Evolutionary conservation across 192 early-diverging fungal species (phyloP), one percentile per base, ranked within the genome.

Genomic region (Coemansia sp.): DNA sequence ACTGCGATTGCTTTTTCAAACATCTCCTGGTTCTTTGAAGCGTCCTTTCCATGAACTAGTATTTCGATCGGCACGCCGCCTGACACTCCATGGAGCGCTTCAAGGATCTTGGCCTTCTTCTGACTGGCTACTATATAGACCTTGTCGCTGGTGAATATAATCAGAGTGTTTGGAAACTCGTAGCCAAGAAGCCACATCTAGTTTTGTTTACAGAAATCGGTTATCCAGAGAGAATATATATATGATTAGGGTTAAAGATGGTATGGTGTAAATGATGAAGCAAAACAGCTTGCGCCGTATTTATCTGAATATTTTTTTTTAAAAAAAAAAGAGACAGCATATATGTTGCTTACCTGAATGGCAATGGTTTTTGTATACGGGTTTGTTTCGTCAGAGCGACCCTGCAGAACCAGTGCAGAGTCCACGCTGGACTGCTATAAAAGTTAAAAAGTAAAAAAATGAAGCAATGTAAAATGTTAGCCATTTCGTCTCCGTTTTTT

Each of bases 131-230:
- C 69, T 68, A 99, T 84, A 20, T 89, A 85, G 18, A 94, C 68
- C 68, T 90, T 91, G 70, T 89, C 88, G 31, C 76, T 83, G 17
- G 90, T 90, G 42, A 96, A 80, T 34, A 95, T 57, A 18, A 94
- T 86, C 25, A 96, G 73, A 5, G 94, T 94, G 60, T 98, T 92
- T 2, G 89, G 85, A 63, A 96, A 92, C 71, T 97, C 96, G 65
- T 94, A 92, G 42, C 94, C 94, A 48, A 96, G 84, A 56, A 96
- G 84, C 96, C 96, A 99, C 51, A 87, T 88, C 88, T 99, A 68
- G n/a, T n/a, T n/a, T n/a, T n/a, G n/a, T n/a, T n/a, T n/a, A n/a
- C n/a, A n/a, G n/a, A n/a, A n/a, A n/a, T n/a, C n/a, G n/a, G n/a
- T n/a, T n/a, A n/a, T n/a, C n/a, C n/a, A n/a, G n/a, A n/a, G n/a